These are phyloP conservation scores for Backusella circina DNA, from an alignment of 192 early-diverging fungal species.

Conservation along the genomic window DNA sequence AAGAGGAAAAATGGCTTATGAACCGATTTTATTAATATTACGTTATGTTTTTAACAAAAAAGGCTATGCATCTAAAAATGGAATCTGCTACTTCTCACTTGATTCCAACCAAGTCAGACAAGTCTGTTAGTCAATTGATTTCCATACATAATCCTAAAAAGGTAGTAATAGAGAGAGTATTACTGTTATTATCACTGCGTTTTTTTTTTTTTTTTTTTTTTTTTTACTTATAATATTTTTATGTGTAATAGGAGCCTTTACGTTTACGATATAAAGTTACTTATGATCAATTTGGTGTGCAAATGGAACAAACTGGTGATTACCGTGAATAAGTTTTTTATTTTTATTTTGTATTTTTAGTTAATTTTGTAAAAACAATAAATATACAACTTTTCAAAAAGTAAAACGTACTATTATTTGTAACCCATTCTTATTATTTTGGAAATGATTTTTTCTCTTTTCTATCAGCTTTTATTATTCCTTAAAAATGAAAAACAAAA, in stretches of 20 bases:
- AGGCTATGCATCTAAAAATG: constrained; percentile 26
- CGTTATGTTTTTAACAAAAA: not conserved
- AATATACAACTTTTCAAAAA: not conserved
- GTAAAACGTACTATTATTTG: not conserved
- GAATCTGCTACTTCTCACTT: constrained; percentile 36
- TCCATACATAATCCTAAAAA: constrained; percentile 25
- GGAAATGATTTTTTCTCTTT: not conserved
- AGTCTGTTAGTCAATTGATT: constrained; percentile 36
- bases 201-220: not conserved
- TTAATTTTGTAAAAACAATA: not conserved
- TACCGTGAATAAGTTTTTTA: not conserved
- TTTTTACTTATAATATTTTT: not conserved
- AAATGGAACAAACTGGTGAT: constrained; percentile 42
- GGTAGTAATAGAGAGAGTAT: not conserved
- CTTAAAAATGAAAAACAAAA: no score
- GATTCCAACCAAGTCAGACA: constrained; percentile 32
- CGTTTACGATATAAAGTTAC: constrained; percentile 44
- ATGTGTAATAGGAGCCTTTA: constrained; percentile 11
- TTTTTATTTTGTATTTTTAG: not conserved
- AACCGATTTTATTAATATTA: not conserved
- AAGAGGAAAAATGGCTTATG: not conserved
- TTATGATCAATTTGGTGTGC: constrained; percentile 35
- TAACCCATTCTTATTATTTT: not conserved
- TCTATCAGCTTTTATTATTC: no score
- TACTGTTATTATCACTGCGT: not conserved